Conservation (phyloP, 345 rosid species). For the Camelina neglecta region DNA sequence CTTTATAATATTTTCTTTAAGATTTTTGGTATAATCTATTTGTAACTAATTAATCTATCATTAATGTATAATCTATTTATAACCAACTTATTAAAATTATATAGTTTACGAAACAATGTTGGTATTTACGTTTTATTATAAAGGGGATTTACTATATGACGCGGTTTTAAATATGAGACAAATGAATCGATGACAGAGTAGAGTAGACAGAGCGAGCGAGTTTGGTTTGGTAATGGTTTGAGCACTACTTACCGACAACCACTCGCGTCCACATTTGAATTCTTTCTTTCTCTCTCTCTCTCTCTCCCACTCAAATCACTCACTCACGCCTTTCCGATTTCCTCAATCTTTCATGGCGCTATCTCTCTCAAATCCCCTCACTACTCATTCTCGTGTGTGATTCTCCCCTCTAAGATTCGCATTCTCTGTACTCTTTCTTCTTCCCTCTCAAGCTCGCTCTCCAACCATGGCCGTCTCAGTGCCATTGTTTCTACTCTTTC, state of each 20-base stretch:
- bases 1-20: too few species aligned
- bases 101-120: too few species aligned
- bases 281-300: background rate
- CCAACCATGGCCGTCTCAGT: constrained; percentile 11
- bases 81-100: too few species aligned
- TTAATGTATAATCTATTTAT: too few species aligned
- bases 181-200: background rate
- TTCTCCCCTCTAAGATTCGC: background rate
- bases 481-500: constrained; percentile 4
- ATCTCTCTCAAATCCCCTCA: constrained; percentile 9
- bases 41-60: too few species aligned
- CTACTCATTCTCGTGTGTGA: constrained; percentile 26
- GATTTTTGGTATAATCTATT: too few species aligned
- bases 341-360: constrained; percentile 38
- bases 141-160: background rate
- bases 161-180: background rate
- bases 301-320: constrained; percentile 20
- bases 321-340: constrained; percentile 12
- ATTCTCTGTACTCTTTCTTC: background rate
- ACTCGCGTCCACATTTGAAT: constrained; percentile 44
- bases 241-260: constrained; percentile 37
- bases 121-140: too few species aligned
- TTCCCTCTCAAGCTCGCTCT: background rate
- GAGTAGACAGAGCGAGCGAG: background rate
- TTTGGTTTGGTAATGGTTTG: constrained; percentile 4